A percentile compares a stretch with the other conserved stretches of the same genome.
phyloP scores from a whole-genome alignment of 1,284 basidiomycete species.

The Cryptococcus amylolentus region DNA sequence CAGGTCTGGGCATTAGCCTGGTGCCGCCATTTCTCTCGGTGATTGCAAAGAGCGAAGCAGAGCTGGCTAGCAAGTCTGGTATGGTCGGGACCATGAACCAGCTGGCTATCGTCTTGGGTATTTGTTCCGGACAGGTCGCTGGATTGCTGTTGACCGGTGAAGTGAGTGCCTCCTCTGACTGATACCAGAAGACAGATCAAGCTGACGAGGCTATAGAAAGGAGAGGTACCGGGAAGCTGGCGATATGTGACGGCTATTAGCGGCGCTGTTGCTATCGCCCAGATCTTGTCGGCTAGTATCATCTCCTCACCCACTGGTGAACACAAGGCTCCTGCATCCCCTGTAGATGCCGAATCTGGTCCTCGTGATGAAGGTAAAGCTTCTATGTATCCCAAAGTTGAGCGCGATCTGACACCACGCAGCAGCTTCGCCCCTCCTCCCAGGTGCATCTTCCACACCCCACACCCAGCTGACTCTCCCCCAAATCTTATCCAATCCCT shows the following conservation, averaged over 20 bases:
- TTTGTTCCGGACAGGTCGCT: conserved; percentile 67
- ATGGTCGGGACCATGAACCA: conserved; percentile 77
- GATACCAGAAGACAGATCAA: conserved; percentile 15
- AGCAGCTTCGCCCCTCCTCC: not conserved
- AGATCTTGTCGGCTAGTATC: conserved; percentile 53
- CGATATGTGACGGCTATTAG: conserved; percentile 69
- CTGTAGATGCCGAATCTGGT: not conserved
- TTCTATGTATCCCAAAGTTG: not conserved
- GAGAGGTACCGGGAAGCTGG: conserved; percentile 56
- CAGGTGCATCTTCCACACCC: not conserved
- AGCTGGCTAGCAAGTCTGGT: conserved; percentile 25
- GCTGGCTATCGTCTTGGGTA: conserved; percentile 75
- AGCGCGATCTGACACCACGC: not conserved
- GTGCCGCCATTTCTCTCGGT: conserved; percentile 80
- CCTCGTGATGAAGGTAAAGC: conserved; percentile 9
- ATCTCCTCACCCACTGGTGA: conserved; percentile 4
- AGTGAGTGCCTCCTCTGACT: conserved; percentile 58
- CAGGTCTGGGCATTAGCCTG: conserved; percentile 80
- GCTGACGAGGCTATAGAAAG: conserved; percentile 23
- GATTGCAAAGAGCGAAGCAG: conserved; percentile 61
- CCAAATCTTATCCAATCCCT: conserved; percentile 53
- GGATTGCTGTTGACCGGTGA: conserved; percentile 42
- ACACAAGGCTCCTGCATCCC: not conserved
- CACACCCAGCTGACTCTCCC: conserved; percentile 26
- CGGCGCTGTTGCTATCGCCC: conserved; percentile 58